phyloP scores from a whole-genome alignment of 2,329 filamentous ascomycete species.

The Fusarium chuoi region DNA sequence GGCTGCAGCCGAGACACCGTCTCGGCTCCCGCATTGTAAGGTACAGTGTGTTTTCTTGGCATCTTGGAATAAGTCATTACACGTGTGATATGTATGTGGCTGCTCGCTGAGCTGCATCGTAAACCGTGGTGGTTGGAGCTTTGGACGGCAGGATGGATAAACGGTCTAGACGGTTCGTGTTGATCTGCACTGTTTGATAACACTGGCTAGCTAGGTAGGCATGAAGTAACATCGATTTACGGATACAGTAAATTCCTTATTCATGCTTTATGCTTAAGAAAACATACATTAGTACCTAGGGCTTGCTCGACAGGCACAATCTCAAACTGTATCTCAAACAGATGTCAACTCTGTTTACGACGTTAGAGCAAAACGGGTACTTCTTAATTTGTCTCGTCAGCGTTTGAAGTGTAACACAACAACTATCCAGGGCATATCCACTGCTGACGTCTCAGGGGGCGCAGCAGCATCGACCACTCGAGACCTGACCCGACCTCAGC shows the following conservation, averaged over 20 bases:
- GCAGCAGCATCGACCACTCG: constrained; percentile 36
- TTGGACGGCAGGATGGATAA: constrained; percentile 1
- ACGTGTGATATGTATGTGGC: background rate
- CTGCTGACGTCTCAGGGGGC: constrained; percentile 45
- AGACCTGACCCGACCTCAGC: background rate
- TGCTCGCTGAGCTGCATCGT: background rate
- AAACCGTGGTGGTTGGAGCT: constrained; percentile 2
- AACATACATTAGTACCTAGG: background rate
- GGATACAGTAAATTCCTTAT: background rate
- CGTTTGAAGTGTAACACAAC: constrained; percentile 22
- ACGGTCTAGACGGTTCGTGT: background rate
- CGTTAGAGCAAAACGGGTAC: background rate
- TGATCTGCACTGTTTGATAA: constrained; percentile 13
- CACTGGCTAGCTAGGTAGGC: constrained; percentile 10
- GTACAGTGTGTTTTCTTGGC: constrained; percentile 1
- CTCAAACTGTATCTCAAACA: constrained; percentile 19
- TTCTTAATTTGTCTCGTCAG: constrained; percentile 25
- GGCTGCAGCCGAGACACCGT: background rate
- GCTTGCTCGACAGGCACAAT: background rate
- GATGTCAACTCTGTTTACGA: constrained; percentile 1
- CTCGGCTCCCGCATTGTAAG: constrained; percentile 6
- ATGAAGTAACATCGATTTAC: background rate
- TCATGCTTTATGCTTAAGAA: background rate
- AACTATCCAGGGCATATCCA: constrained; percentile 23
- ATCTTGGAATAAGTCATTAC: background rate